Evolutionary conservation across 176 grass and related monocot species (phyloP).

Genomic region (Triticum timopheevii): DNA sequence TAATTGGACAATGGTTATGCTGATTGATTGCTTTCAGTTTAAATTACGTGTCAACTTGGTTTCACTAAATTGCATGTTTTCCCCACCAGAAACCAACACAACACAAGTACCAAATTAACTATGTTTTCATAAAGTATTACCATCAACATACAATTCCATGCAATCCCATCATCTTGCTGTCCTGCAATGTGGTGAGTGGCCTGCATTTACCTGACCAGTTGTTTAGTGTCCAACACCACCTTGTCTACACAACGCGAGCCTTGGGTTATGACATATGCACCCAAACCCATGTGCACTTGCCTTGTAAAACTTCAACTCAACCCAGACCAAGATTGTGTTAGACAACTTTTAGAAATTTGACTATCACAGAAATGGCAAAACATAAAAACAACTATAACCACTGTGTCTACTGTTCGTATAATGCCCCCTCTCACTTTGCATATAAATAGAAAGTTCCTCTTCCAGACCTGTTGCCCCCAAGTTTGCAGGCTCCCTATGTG

Average conservation of each 20-base stretch:
- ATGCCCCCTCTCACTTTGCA: neutral
- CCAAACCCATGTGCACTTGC: neutral
- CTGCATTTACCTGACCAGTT: constrained; percentile 8
- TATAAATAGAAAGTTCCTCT: neutral
- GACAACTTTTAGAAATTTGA: constrained; percentile 3
- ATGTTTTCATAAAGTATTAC: neutral
- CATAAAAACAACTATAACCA: neutral
- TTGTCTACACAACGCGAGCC: neutral
- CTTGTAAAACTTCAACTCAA: neutral
- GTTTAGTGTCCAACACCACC: neutral
- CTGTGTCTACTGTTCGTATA: too few relatives aligned
- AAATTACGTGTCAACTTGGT: neutral
- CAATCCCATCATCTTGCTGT: neutral
- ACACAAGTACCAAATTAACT: neutral
- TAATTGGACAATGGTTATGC: neutral
- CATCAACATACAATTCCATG: neutral
- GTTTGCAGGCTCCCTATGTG: too few relatives aligned
- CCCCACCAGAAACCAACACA: neutral
- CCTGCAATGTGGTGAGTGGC: neutral
- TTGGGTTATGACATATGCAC: neutral
- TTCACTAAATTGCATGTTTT: neutral
- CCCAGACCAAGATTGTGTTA: neutral
- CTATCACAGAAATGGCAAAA: neutral
- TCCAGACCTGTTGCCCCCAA: too few relatives aligned
- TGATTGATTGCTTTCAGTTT: neutral